phyloP scores from a whole-genome alignment of 2,329 filamentous ascomycete genomes.

The Venturia oleaginea region DNA sequence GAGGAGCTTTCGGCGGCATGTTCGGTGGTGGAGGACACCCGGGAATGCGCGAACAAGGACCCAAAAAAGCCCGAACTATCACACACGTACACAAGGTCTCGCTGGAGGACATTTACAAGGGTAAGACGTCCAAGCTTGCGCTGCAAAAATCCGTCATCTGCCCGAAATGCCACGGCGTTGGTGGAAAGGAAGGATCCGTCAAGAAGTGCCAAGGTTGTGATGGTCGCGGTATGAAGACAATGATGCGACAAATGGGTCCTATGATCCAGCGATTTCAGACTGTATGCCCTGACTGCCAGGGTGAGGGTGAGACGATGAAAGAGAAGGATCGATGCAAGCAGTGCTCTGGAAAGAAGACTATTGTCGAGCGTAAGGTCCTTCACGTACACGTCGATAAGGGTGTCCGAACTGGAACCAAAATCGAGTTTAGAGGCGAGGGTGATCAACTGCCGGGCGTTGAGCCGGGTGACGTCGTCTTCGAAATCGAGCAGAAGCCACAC shows the following conservation, averaged over 20 bases:
- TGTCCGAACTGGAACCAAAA: constrained; percentile 87
- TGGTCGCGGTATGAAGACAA: constrained; percentile 96
- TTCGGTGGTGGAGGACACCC: constrained; percentile 56
- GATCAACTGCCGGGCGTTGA: constrained; percentile 90
- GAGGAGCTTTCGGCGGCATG: constrained; percentile 57
- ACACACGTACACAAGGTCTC: constrained; percentile 98
- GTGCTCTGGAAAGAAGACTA: constrained; percentile 95
- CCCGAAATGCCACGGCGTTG: constrained; percentile 83
- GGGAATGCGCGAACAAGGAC: constrained; percentile 70
- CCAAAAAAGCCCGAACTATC: constrained; percentile 88
- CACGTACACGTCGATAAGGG: constrained; percentile 96
- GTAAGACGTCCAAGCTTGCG: constrained; percentile 95
- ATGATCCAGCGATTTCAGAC: constrained; percentile 99
- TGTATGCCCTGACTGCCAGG: constrained; percentile 95
- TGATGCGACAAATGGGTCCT: constrained; percentile 99
- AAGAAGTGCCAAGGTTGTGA: constrained; percentile 87
- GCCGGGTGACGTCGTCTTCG: constrained; percentile 93
- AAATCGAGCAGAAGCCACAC: constrained; percentile 99
- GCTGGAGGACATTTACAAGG: constrained; percentile 94
- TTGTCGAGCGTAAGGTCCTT: constrained; percentile 94
- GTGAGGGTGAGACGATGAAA: constrained; percentile 92
- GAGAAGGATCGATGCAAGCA: constrained; percentile 97
- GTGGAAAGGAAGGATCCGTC: constrained; percentile 96
- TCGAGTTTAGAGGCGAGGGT: constrained; percentile 94
- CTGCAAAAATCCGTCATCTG: constrained; percentile 97